Base-by-base conservation (phyloP, 768 basidiomycete genomes). In the Termitomyces sp. region DNA sequence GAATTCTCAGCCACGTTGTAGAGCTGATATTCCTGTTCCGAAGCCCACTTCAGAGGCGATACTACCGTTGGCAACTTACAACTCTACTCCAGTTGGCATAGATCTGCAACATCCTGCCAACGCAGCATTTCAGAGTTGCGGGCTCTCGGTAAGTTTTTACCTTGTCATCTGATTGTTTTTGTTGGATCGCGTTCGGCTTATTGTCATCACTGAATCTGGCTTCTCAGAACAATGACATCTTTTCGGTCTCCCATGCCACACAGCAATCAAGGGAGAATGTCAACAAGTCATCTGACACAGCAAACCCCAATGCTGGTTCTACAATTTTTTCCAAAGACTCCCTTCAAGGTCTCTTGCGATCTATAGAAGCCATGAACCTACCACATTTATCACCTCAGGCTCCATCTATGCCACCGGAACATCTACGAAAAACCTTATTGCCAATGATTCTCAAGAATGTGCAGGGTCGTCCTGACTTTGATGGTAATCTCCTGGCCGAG, bases 391-490 rank as follows among this genome's bases (percentile, higher is more conserved):
- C 44, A 51, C 20, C 43, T 18, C 47, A 46, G 56, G 24, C 7
- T 32, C 36, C 53, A 24, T 8, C 57, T 18, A 16, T 54, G 30
- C 26, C 41, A n/a, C 52, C 49, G n/a, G 49, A 26, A 38, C 49
- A 45, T 11, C 26, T 63, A 33, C 62, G 48, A 40, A 60, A 59
- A 11, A 52, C 22, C 7, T 46, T 66, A 6, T 48, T 66, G n/a
- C 61, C 63, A 32, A 28, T 62, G 24, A 48, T 68, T 22, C 30
- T 62, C 30, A 55, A 60, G 48, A 68, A 68, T 47, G 52, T 45
- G 20, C 54, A 57, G 36, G 58, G 62, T 51, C 65, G 67, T 46
- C 26, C 38, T 36, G 52, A 38, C 3, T 54, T 51, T 38, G 35
- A 28, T n/a, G 33, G 55, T 18, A 36, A 28, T 18, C 20, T 40